Base-by-base conservation (phyloP, 306 rosid species). In the Prunus fruticosa region DNA sequence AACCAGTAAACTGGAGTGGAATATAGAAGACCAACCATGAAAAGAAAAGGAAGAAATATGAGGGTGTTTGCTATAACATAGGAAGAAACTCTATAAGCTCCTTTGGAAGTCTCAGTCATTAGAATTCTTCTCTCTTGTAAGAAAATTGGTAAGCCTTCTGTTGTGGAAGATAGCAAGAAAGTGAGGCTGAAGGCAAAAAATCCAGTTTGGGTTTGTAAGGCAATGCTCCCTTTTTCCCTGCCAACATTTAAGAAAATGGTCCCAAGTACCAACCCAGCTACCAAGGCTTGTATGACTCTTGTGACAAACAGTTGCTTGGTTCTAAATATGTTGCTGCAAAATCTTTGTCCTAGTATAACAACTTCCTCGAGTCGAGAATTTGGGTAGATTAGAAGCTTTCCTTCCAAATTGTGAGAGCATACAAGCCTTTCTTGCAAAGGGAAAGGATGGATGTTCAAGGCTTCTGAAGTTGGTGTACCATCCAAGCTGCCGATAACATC, bases 261-360 rank as follows among this genome's bases (percentile, higher is more conserved):
- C 43, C 91, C 91, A 1, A 84, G 82, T 63, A 87, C 43, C 12
- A 84, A 53, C 32, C 91, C 91, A 28, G 91, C 88, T 50, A 84
- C 74, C 52, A 77, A 27, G 38, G 91, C 85, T 84, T 87, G 91
- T 56, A 87, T 70, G 41, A 87, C 85, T 82, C 88, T 80, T 14
- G 88, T 78, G 25, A 79, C 80, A 68, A 87, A 87, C 69, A 87
- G 88, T 84, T 94, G 97, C 57, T 85, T 95, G 78, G 96, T 95
- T 87, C 98, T 85, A 83, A 92, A 88, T 65, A 93, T 89, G 87
- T 95, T 95, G 73, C 82, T 73, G 92, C 86, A 90, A 76, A 94
- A 94, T 72, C 98, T 88, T 73, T 80, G 85, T 75, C 97, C 98
- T 20, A 94, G 93, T 80, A 94, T 89, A 38, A 83, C 27, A 70